Evolutionary conservation across 78 protist genomes (phyloP).

Genomic region (Ministeria vibrans): DNA sequence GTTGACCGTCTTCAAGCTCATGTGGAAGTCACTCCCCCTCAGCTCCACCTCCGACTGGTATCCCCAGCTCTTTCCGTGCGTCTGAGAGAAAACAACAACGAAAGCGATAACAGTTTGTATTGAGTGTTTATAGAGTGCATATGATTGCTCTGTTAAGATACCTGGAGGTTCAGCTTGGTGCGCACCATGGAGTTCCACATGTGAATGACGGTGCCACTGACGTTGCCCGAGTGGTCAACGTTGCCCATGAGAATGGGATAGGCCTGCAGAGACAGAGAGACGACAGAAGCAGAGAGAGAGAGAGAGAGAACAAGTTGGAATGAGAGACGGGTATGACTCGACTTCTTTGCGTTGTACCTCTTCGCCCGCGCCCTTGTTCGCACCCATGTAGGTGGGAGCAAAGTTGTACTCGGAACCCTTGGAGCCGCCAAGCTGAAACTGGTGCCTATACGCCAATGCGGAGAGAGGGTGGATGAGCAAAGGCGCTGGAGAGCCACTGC

Average conservation of each 20-base stretch:
- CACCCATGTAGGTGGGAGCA: conserved; percentile 13
- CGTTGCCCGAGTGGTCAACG: conserved; percentile 12
- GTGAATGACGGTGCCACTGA: neutral
- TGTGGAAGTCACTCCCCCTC: neutral
- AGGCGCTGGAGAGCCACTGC: too few species aligned
- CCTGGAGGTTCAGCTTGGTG: conserved; percentile 5
- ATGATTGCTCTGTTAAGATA: neutral
- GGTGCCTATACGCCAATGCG: too few species aligned
- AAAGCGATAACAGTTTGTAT: too few species aligned
- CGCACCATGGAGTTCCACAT: neutral
- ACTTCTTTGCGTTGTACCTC: too few species aligned
- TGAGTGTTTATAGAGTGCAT: too few species aligned
- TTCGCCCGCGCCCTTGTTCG: neutral
- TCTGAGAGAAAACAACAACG: neutral
- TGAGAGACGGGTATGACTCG: too few species aligned
- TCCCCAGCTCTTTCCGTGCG: neutral
- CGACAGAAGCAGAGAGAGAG: too few species aligned
- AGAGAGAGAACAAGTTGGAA: too few species aligned
- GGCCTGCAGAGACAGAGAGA: too few species aligned
- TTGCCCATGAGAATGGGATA: conserved; percentile 9
- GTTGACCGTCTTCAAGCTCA: conserved; percentile 7
- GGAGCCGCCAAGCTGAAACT: neutral
- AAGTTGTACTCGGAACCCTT: conserved; percentile 6
- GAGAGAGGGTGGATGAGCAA: too few species aligned
- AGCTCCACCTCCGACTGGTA: neutral